A percentile compares a stretch with the other conserved stretches of the same genome.
phyloP scores from a whole-genome alignment of 805 yeast species.

The Candida fluviatilis region DNA sequence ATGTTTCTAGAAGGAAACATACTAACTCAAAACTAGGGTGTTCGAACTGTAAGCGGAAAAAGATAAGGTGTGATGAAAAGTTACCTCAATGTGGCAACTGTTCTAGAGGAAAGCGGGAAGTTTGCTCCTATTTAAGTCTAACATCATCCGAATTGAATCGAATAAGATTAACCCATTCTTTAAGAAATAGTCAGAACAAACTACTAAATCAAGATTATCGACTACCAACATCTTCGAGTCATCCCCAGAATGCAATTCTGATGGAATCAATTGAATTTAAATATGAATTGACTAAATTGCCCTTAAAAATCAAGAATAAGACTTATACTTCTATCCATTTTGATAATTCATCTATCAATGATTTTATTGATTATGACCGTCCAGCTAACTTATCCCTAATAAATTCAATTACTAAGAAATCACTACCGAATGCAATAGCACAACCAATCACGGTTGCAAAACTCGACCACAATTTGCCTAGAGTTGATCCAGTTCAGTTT shows the following conservation, averaged over 20 bases:
- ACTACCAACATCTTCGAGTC: constrained; percentile 20
- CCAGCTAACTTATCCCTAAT: too few relatives aligned
- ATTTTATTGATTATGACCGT: constrained; percentile 11
- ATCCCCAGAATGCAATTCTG: not conserved
- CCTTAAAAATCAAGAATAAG: constrained; percentile 17
- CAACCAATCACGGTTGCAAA: constrained; percentile 7
- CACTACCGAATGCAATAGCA: constrained; percentile 7
- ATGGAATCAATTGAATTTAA: constrained; percentile 14
- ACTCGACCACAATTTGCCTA: constrained; percentile 3
- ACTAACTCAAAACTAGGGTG: constrained; percentile 30
- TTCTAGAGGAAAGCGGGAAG: constrained; percentile 19
- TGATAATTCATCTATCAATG: constrained; percentile 13
- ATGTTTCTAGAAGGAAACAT: constrained; percentile 19
- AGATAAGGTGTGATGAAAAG: constrained; percentile 28
- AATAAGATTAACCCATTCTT: constrained; percentile 23
- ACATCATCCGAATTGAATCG: constrained; percentile 15
- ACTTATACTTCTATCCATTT: constrained; percentile 20
- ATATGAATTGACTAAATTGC: constrained; percentile 19
- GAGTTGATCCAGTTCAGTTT: not conserved
- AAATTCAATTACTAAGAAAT: too few relatives aligned
- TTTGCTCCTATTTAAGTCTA: constrained; percentile 23
- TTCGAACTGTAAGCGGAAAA: constrained; percentile 26
- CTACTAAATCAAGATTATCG: constrained; percentile 20
- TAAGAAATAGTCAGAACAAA: constrained; percentile 24
- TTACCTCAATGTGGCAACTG: constrained; percentile 26